A percentile compares a stretch with the other conserved stretches of the same genome.
These are phyloP conservation scores for Tinospora cordifolia DNA, from an alignment of 164 flowering plant species.

Conservation along the genomic window DNA sequence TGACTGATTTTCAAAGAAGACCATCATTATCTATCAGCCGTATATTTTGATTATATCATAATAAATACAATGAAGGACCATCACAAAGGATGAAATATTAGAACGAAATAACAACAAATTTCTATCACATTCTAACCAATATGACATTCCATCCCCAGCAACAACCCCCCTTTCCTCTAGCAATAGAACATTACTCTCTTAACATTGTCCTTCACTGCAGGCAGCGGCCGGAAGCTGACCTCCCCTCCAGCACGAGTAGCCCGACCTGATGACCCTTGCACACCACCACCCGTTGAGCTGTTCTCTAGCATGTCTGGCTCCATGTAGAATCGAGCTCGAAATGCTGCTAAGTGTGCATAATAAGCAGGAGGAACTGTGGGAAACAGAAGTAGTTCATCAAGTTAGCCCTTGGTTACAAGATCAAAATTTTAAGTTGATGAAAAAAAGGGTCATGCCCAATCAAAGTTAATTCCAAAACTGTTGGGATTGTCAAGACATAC, in stretches of 20 bases:
- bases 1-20: not conserved
- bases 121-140: not conserved
- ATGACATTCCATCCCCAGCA: not conserved
- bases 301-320: slow-evolving; percentile 70
- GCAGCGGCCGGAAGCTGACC: slow-evolving; percentile 57
- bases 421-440: not conserved
- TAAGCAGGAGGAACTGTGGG: slow-evolving; percentile 89
- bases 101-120: not conserved
- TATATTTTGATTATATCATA: not conserved
- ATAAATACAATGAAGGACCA: not conserved
- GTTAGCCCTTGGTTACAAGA: not conserved
- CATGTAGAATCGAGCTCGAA: slow-evolving; percentile 90
- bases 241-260: slow-evolving; percentile 31
- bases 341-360: slow-evolving; percentile 92
- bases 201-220: slow-evolving; percentile 87
- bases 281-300: slow-evolving; percentile 30
- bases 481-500: no score
- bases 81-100: not conserved
- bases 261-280: slow-evolving; percentile 17
- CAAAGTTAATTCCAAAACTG: not conserved
- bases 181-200: slow-evolving; percentile 93
- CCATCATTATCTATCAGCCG: slow-evolving; percentile 3
- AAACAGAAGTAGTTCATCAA: slow-evolving; percentile 2
- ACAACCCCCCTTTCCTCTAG: slow-evolving; percentile 27
- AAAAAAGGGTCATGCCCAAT: no score